Evolutionary conservation across 495 filamentous ascomycete species (phyloP).

Genomic region (Penicillium flavigenum): DNA sequence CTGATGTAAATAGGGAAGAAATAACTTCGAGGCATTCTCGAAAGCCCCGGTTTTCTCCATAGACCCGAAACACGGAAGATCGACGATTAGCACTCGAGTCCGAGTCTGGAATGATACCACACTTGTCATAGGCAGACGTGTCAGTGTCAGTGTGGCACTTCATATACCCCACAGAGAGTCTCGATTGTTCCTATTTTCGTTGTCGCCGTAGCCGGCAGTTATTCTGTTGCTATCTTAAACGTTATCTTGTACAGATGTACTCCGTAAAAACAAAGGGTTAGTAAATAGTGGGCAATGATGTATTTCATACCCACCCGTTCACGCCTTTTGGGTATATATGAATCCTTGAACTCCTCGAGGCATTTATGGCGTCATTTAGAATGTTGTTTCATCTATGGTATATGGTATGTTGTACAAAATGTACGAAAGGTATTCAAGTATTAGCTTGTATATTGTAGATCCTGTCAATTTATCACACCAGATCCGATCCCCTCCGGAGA

Average conservation of each 20-base stretch:
- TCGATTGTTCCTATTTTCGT: neutral
- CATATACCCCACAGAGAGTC: neutral
- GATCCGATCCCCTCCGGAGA: constrained; percentile 25
- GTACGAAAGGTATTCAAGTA: neutral
- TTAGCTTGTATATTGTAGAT: neutral
- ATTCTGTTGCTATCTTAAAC: neutral
- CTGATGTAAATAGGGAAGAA: constrained; percentile 1
- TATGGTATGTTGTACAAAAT: neutral
- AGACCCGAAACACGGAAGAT: constrained; percentile 28
- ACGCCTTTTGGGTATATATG: constrained; percentile 3
- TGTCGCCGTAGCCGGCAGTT: constrained; percentile 5
- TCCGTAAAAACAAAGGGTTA: neutral
- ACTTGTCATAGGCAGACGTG: neutral
- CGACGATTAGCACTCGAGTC: constrained; percentile 13
- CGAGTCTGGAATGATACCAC: neutral
- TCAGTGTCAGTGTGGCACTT: constrained; percentile 2
- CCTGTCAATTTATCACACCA: constrained; percentile 11
- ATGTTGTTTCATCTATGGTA: neutral
- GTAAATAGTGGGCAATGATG: neutral
- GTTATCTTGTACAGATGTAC: neutral
- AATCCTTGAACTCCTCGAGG: constrained; percentile 2
- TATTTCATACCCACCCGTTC: constrained; percentile 6
- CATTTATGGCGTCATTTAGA: constrained; percentile 11
- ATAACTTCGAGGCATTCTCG: neutral
- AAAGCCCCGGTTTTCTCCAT: constrained; percentile 12